Conservation (phyloP, 2,329 filamentous ascomycete genomes). For the Sporothrix dimorphospora region DNA sequence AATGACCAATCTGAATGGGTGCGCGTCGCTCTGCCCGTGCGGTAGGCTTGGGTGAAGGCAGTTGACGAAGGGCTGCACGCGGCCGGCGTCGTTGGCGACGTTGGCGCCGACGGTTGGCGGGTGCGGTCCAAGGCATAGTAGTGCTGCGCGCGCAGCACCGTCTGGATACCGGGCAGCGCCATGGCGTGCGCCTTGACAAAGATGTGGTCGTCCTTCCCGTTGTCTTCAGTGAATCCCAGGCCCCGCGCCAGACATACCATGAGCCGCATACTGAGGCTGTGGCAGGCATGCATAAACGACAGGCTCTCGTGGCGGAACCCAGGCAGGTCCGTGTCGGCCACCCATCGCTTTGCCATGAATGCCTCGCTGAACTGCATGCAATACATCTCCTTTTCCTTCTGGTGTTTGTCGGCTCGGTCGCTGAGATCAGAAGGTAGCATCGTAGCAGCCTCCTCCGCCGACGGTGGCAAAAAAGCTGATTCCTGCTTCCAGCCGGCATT, state of each 20-base stretch:
- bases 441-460: neutral
- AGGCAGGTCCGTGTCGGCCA: slow-evolving; percentile 50
- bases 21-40: slow-evolving; percentile 50
- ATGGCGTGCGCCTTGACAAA: slow-evolving; percentile 60
- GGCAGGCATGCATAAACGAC: slow-evolving; percentile 58
- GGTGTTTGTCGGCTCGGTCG: neutral
- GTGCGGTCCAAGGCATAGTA: neutral
- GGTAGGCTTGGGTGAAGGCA: slow-evolving; percentile 46
- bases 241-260: slow-evolving; percentile 62
- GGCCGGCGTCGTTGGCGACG: slow-evolving; percentile 41
- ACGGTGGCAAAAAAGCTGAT: slow-evolving; percentile 28
- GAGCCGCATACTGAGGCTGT: slow-evolving; percentile 56
- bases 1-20: slow-evolving; percentile 64
- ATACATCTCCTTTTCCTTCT: slow-evolving; percentile 58
- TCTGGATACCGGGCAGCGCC: slow-evolving; percentile 53
- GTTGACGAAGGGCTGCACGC: neutral
- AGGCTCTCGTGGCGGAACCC: slow-evolving; percentile 51
- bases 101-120: slow-evolving; percentile 36
- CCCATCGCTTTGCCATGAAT: slow-evolving; percentile 57
- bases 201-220: slow-evolving; percentile 49
- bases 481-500: slow-evolving; percentile 65
- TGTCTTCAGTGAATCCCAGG: slow-evolving; percentile 48
- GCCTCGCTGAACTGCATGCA: slow-evolving; percentile 60
- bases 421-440: neutral
- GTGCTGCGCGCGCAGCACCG: slow-evolving; percentile 46